phyloP scores from a whole-genome alignment of 176 grass and related monocot genomes.

The Carex parvula region DNA sequence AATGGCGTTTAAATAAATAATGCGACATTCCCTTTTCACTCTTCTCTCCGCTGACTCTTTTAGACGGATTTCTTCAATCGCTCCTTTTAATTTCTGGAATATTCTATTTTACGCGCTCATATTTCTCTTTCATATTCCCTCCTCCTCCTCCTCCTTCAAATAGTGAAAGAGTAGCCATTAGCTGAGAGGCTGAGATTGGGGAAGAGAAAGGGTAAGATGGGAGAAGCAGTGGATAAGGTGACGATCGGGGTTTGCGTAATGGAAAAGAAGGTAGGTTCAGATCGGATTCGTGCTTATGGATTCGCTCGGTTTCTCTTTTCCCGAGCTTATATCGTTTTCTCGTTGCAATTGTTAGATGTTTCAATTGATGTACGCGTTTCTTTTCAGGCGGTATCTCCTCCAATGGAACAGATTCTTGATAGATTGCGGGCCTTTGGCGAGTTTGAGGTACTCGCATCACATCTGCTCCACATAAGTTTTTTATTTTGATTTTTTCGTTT shows the following conservation, averaged over 20 bases:
- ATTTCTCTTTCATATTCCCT: not conserved
- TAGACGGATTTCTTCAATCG: constrained; percentile 1
- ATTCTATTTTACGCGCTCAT: constrained; percentile 32
- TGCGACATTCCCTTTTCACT: constrained; percentile 20
- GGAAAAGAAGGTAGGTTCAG: constrained; percentile 79
- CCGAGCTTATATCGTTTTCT: constrained; percentile 26
- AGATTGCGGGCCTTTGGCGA: constrained; percentile 78
- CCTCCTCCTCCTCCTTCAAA: not conserved
- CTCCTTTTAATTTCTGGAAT: constrained; percentile 31
- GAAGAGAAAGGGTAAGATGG: constrained; percentile 27
- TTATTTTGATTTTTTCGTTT: not conserved
- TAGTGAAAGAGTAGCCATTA: not conserved
- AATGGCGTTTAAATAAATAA: not conserved
- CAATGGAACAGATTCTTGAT: constrained; percentile 87
- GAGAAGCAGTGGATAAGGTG: constrained; percentile 36
- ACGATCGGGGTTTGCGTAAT: constrained; percentile 91
- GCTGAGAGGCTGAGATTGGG: not conserved
- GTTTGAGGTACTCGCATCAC: constrained; percentile 60
- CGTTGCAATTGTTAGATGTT: not conserved
- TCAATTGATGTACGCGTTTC: constrained; percentile 16
- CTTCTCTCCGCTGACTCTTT: constrained; percentile 19
- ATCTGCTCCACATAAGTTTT: not conserved
- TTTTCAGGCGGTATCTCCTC: constrained; percentile 58
- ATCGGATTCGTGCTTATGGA: constrained; percentile 8
- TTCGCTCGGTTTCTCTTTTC: constrained; percentile 22